These are phyloP conservation scores for Fusarium circinatum DNA, from an alignment of 2,329 filamentous ascomycete genomes.

Conservation along the genomic window DNA sequence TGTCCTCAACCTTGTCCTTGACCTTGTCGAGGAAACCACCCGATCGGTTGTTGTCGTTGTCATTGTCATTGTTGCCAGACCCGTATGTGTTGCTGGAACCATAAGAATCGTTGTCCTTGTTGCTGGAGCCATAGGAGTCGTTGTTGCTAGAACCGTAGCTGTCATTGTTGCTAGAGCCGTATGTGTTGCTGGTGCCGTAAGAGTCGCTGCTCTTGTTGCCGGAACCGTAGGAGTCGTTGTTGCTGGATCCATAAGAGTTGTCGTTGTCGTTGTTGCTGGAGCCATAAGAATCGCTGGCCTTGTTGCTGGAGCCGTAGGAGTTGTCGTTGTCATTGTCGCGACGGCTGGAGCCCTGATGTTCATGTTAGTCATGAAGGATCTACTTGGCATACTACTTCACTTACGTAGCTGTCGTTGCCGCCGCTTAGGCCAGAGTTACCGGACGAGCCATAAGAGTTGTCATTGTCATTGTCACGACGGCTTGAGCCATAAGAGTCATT, in stretches of 20 bases:
- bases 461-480: constrained; percentile 2
- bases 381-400: not conserved
- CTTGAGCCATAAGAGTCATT: not conserved
- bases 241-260: not conserved
- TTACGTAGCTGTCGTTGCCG: constrained; percentile 14
- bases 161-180: constrained; percentile 12
- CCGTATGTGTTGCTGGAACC: constrained; percentile 18
- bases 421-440: constrained; percentile 9
- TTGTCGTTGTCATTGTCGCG: constrained; percentile 10
- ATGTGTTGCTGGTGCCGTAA: constrained; percentile 5
- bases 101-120: constrained; percentile 1
- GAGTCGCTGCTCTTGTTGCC: not conserved
- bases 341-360: constrained; percentile 18
- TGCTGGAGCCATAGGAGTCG: not conserved
- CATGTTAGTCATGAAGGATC: not conserved
- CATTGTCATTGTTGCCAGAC: not conserved
- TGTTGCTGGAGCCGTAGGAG: not conserved
- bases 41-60: constrained; percentile 28
- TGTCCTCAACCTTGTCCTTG: constrained; percentile 65
- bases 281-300: not conserved
- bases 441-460: constrained; percentile 8
- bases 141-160: not conserved
- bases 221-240: not conserved
- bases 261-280: not conserved
- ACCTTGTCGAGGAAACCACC: constrained; percentile 66